Conservation (phyloP, 352 stramenopile species). For the Phytophthora macrochlamydospora region DNA sequence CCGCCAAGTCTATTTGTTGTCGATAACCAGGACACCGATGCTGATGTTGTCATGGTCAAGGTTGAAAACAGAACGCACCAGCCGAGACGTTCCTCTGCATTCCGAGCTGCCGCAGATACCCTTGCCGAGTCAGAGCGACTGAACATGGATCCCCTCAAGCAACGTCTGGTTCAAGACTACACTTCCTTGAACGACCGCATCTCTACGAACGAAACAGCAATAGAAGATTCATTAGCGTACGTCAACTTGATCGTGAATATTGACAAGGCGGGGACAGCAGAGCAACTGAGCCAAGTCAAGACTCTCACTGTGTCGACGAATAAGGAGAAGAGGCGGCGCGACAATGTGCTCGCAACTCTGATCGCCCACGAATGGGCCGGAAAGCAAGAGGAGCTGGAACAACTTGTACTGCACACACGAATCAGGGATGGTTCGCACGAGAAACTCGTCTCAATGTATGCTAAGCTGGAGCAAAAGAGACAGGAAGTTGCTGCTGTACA, state of each 20-base stretch:
- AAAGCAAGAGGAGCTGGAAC: conserved; percentile 1
- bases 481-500: neutral
- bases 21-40: neutral
- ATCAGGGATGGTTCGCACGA: neutral
- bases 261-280: neutral
- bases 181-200: conserved; percentile 12
- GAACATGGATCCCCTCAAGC: conserved; percentile 1
- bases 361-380: conserved; percentile 6
- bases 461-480: neutral
- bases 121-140: conserved; percentile 1
- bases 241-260: conserved; percentile 3
- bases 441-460: conserved; percentile 1
- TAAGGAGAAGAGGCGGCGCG: conserved; percentile 7
- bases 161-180: conserved; percentile 15
- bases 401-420: neutral
- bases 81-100: neutral
- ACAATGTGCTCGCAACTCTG: conserved; percentile 8
- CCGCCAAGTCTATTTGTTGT: neutral
- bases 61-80: neutral
- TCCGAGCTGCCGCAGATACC: neutral
- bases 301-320: conserved; percentile 3
- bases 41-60: conserved; percentile 3
- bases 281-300: conserved; percentile 4
- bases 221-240: conserved; percentile 12
- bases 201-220: conserved; percentile 7